Base-by-base conservation (phyloP, 176 grass and related monocot species). In the Triticum aestivum region DNA sequence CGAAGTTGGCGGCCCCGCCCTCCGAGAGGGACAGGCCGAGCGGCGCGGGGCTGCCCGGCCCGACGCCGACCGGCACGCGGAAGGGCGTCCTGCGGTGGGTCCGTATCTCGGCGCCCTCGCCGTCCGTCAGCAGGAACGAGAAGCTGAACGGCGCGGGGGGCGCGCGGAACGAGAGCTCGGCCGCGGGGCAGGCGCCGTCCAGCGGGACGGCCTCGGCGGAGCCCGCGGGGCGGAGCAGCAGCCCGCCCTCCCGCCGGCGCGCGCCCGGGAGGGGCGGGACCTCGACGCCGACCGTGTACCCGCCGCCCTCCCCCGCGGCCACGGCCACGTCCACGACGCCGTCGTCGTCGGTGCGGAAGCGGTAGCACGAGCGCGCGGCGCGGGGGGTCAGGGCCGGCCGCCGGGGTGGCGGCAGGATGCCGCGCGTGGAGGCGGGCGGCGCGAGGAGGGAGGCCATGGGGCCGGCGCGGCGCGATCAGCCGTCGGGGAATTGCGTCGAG, bases 21-120 rank as follows among this genome's bases (percentile, higher is more conserved):
- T 88, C 44, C 14, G 90, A 88, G 38, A 66, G 15, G n/a, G 93
- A 96, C 42, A 94, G 23, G 9, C 96, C 96, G 32, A 98, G 82
- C 24, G 93, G 93, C 75, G 82, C 81, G 44, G 93, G 93, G 68
- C 77, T 74, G 84, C 96, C 96, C 9, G 67, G 89, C 14, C 92
- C 88, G 29, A 98, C 84, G 76, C 96, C 90, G 34, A 98, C 78
- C 23, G 96, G 96, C 64, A 98, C 86, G 63, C 92, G 88, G 82
- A 98, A 96, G 41, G 27, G 70, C 73, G 86, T 87, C 67, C 85
- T 78, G 79, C 82, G 91, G 69, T 95, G 91, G 72, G 84, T 94
- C 82, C 87, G 92, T 65, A 98, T 82, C 75, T 89, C 87, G 42
- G 86, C 85, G 5, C 88, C 87, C 21, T 34, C 61, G 27, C 17